Percentiles rank a stretch among this genome's conserved stretches.
These are phyloP conservation scores for Amorphotheca resinae DNA, from an alignment of 495 filamentous ascomycete species.

Conservation along the genomic window DNA sequence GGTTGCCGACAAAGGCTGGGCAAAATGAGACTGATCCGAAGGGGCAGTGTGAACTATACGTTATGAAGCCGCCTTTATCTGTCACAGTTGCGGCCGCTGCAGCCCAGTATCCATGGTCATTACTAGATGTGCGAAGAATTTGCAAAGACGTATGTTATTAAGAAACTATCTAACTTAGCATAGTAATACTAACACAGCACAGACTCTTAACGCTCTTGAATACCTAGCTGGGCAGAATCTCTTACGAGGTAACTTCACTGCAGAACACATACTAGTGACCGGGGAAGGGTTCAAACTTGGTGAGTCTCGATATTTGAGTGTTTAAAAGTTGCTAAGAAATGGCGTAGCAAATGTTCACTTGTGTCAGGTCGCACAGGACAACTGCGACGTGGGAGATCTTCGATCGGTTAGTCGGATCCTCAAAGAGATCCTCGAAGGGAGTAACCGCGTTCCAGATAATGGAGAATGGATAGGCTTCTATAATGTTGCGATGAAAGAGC, in stretches of 20 bases:
- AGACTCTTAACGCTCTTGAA: constrained; percentile 7
- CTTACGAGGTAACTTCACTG: constrained; percentile 7
- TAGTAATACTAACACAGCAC: constrained; percentile 3
- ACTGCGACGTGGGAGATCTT: constrained; percentile 8
- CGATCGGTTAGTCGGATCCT: constrained; percentile 7
- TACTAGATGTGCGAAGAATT: constrained; percentile 11
- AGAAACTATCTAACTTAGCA: background rate
- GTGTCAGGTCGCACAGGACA: constrained; percentile 2
- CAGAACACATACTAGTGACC: constrained; percentile 9
- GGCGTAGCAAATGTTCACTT: constrained; percentile 12
- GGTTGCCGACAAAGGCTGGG: constrained; percentile 5
- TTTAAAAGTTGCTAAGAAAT: constrained; percentile 1
- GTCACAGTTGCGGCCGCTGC: constrained; percentile 6
- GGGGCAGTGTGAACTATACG: constrained; percentile 8
- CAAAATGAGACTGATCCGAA: constrained; percentile 2
- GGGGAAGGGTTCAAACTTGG: constrained; percentile 16
- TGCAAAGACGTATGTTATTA: constrained; percentile 11
- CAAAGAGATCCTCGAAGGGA: constrained; percentile 2
- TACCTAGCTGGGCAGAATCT: constrained; percentile 9
- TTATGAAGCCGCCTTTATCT: constrained; percentile 10
- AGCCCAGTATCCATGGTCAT: constrained; percentile 13
- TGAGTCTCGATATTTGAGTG: constrained; percentile 1
- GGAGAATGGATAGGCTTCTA: constrained; percentile 11
- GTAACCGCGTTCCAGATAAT: constrained; percentile 1
- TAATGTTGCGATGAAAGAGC: constrained; percentile 6